Conservation (phyloP, 805 yeast species). For the Lachancea sp. region DNA sequence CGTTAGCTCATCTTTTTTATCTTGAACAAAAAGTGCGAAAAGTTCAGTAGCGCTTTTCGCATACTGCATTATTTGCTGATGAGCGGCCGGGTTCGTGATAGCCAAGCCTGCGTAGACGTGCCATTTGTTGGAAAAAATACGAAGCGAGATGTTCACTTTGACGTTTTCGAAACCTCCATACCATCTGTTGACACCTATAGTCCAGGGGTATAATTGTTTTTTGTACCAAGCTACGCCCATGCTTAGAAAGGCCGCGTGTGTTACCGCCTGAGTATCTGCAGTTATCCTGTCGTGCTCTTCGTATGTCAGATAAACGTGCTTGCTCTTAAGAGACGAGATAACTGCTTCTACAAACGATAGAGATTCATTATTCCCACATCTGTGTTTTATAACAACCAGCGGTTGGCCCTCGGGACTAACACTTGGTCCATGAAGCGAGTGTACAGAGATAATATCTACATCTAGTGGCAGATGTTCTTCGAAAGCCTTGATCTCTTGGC, state of each 20-base stretch:
- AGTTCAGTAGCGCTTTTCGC: slow-evolving; percentile 78
- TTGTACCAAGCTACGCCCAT: slow-evolving; percentile 97
- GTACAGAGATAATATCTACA: slow-evolving; percentile 77
- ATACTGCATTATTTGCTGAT: slow-evolving; percentile 82
- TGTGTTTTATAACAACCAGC: slow-evolving; percentile 73
- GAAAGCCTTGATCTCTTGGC: slow-evolving; percentile 82
- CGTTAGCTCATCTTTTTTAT: slow-evolving; percentile 50
- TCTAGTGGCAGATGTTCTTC: slow-evolving; percentile 70
- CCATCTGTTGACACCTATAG: slow-evolving; percentile 48
- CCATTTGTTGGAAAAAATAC: slow-evolving; percentile 93
- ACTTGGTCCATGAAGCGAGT: slow-evolving; percentile 91
- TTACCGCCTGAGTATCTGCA: slow-evolving; percentile 97
- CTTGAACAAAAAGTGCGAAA: slow-evolving; percentile 75
- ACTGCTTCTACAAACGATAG: slow-evolving; percentile 56
- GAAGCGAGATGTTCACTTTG: slow-evolving; percentile 82
- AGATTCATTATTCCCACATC: slow-evolving; percentile 47
- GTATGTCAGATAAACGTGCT: slow-evolving; percentile 71
- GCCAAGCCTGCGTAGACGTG: slow-evolving; percentile 98
- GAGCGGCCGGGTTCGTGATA: slow-evolving; percentile 92
- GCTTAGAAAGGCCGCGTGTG: slow-evolving; percentile 93
- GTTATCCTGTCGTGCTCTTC: slow-evolving; percentile 89
- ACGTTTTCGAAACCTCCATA: slow-evolving; percentile 94
- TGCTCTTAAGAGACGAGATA: slow-evolving; percentile 69
- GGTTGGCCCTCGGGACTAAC: slow-evolving; percentile 91
- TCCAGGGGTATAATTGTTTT: slow-evolving; percentile 84